phyloP scores from a whole-genome alignment of 176 grass and related monocot genomes.

The Zoysia pacifica region DNA sequence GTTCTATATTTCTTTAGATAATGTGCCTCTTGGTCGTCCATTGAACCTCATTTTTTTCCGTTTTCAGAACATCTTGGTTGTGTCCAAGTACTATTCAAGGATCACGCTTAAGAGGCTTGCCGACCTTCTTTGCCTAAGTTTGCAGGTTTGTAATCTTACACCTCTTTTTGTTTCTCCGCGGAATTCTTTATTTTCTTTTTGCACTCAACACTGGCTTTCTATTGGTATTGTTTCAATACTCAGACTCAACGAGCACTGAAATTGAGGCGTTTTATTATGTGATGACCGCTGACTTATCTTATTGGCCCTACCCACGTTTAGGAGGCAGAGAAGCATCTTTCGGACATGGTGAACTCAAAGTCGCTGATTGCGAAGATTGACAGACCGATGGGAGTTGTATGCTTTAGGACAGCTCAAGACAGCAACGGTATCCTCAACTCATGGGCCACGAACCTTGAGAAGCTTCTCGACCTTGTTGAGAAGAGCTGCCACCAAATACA shows the following conservation, averaged over 20 bases:
- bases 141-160: neutral
- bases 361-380: constrained; percentile 84
- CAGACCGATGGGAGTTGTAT: constrained; percentile 73
- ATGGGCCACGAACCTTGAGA: constrained; percentile 84
- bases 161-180: neutral
- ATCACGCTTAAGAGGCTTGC: constrained; percentile 85
- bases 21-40: constrained; percentile 16
- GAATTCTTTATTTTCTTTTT: neutral
- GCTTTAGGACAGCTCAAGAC: constrained; percentile 71
- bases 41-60: neutral
- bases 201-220: neutral
- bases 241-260: neutral
- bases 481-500: constrained; percentile 98
- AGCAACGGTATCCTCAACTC: constrained; percentile 75
- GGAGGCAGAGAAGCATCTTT: constrained; percentile 91
- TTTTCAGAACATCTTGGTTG: constrained; percentile 95
- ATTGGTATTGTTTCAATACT: neutral
- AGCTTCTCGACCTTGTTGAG: constrained; percentile 89
- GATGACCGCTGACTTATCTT: neutral
- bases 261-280: neutral
- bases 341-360: constrained; percentile 94
- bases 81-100: constrained; percentile 97
- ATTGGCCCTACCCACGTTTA: constrained; percentile 12
- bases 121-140: constrained; percentile 76
- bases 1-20: neutral